Evolutionary conservation across 2,329 filamentous ascomycete genomes (phyloP).

Genomic region (Fusarium temperatum): DNA sequence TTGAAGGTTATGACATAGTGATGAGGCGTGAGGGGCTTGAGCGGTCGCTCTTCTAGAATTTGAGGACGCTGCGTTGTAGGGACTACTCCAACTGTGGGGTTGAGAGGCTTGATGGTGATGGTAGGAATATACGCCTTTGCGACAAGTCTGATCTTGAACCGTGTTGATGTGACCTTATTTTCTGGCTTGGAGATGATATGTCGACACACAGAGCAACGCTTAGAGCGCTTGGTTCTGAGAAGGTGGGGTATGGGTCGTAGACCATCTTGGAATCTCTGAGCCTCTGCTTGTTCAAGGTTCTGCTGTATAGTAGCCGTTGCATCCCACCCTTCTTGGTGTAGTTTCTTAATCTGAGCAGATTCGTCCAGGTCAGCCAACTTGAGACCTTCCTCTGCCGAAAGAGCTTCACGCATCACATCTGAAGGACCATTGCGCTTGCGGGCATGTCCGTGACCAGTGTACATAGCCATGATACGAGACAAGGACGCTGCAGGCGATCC

Average conservation of each 20-base stretch:
- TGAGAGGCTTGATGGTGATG: constrained; percentile 75
- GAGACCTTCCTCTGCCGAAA: constrained; percentile 75
- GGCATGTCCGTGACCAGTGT: constrained; percentile 72
- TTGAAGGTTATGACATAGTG: constrained; percentile 91
- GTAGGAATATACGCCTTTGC: constrained; percentile 89
- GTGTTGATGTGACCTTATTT: constrained; percentile 85
- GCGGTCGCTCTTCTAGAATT: constrained; percentile 45
- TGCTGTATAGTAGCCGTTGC: constrained; percentile 64
- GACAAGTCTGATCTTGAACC: constrained; percentile 91
- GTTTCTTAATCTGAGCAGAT: constrained; percentile 65
- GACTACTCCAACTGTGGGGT: constrained; percentile 48
- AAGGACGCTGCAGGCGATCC: constrained; percentile 82
- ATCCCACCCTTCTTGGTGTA: constrained; percentile 70
- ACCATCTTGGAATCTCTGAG: constrained; percentile 72
- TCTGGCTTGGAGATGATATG: constrained; percentile 97
- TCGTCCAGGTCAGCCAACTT: constrained; percentile 70
- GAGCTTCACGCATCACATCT: constrained; percentile 82
- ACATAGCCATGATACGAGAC: constrained; percentile 90
- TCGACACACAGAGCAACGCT: constrained; percentile 90
- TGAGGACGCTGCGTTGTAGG: constrained; percentile 48
- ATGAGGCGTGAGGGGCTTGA: constrained; percentile 67
- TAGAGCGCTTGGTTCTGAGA: constrained; percentile 90
- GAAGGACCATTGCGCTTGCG: constrained; percentile 74
- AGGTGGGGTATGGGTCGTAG: constrained; percentile 84
- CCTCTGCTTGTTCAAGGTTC: constrained; percentile 60